Conservation (phyloP, 805 yeast genomes). For the Hanseniaspora clermontiae region DNA sequence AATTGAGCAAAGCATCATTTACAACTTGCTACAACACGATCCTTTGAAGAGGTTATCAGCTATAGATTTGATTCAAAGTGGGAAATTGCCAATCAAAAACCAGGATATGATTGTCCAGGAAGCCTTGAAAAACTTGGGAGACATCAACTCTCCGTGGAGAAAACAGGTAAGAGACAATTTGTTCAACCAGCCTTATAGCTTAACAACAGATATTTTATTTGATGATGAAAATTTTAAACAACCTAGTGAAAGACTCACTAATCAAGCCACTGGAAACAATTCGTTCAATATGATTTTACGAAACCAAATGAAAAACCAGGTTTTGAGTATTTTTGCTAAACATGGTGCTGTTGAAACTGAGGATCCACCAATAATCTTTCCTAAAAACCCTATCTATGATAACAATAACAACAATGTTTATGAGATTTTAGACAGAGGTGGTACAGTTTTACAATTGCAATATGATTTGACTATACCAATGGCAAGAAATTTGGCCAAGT, state of each 20-base stretch:
- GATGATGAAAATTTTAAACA: constrained; percentile 33
- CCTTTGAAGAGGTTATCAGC: constrained; percentile 77
- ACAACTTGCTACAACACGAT: constrained; percentile 59
- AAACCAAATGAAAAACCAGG: constrained; percentile 45
- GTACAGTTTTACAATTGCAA: constrained; percentile 78
- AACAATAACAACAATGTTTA: constrained; percentile 45
- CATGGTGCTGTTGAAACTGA: constrained; percentile 84
- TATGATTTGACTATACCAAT: constrained; percentile 82
- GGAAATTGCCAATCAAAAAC: constrained; percentile 74
- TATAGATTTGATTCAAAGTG: constrained; percentile 57
- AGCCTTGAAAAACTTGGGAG: constrained; percentile 71
- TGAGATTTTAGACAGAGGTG: constrained; percentile 73
- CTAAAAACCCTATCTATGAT: constrained; percentile 61
- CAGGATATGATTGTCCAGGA: constrained; percentile 84
- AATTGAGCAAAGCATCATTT: constrained; percentile 56
- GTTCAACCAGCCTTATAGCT: constrained; percentile 71
- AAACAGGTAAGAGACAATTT: constrained; percentile 78
- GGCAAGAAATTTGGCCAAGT: constrained; percentile 69
- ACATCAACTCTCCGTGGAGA: constrained; percentile 89
- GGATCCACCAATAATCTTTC: constrained; percentile 57
- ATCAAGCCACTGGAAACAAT: constrained; percentile 17
- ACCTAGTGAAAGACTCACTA: constrained; percentile 15
- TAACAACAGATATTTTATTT: constrained; percentile 74
- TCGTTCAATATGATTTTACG: constrained; percentile 45
- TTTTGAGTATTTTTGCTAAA: constrained; percentile 49